Conservation (phyloP, 176 grass and related monocot genomes). For the Canna indica region DNA sequence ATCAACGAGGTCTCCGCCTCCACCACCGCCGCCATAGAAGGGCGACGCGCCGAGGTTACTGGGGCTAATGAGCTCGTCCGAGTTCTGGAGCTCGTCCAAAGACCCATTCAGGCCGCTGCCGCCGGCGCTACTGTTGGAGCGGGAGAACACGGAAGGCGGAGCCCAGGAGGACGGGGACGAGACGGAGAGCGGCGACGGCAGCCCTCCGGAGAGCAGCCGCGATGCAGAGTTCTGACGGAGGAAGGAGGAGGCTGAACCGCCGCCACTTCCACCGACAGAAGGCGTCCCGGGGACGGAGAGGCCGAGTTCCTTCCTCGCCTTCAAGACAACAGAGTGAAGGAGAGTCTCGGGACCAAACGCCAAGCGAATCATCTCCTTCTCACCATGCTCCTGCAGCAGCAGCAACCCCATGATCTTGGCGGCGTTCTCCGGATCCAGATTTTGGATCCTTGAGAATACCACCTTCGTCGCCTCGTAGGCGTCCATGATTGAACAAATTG, state of each 20-base stretch:
- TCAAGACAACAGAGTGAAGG: conserved; percentile 55
- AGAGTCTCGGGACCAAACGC: conserved; percentile 80
- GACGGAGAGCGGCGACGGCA: conserved; percentile 55
- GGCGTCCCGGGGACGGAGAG: conserved; percentile 33
- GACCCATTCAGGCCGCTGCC: conserved; percentile 30
- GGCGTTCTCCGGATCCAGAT: conserved; percentile 76
- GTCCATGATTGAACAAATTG: conserved; percentile 45
- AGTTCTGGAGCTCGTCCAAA: conserved; percentile 17
- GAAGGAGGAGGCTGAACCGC: conserved; percentile 24
- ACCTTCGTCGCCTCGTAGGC: conserved; percentile 95
- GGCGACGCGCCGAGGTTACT: conserved; percentile 24
- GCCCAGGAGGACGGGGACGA: conserved; percentile 64
- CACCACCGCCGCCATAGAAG: conserved; percentile 25
- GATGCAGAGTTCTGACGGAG: conserved; percentile 45
- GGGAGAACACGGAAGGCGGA: conserved; percentile 45
- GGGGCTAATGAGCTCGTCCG: conserved; percentile 54
- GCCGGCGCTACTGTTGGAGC: conserved; percentile 35
- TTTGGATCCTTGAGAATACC: conserved; percentile 94
- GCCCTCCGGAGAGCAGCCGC: conserved; percentile 17
- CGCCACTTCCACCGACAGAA: conserved; percentile 9
- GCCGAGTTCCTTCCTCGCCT: conserved; percentile 64
- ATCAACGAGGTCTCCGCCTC: conserved; percentile 29
- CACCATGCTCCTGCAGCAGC: conserved; percentile 83
- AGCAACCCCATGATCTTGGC: conserved; percentile 90
- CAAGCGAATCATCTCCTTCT: conserved; percentile 96